Evolutionary conservation across 78 protist genomes (phyloP), one percentile per base, ranked within the genome.

Genomic region (Isochrysis galbana): DNA sequence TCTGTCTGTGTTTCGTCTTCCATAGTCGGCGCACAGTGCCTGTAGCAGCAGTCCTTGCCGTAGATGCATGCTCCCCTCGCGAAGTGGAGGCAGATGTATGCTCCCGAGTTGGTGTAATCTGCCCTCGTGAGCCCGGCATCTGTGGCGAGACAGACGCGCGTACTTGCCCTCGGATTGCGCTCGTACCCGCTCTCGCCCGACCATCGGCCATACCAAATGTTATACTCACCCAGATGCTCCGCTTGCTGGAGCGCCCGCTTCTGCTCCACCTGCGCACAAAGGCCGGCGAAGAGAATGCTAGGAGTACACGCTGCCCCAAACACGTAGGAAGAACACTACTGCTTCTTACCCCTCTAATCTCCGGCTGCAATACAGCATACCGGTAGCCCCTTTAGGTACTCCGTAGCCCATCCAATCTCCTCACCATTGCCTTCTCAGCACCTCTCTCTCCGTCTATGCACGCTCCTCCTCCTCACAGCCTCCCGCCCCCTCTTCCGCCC

Each of bases 1-100:
- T n/a, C 91, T 0, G 36, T 29, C 32, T 32, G 44, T 10, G 44
- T 23, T 47, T 87, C 92, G 48, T 93, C 95, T 7, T 29, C 54
- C 25, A 2, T 46, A 23, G 25, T 29, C 21, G 95, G 95, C 26
- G 83, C 45, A 55, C 95, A 84, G 90, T 93, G 95, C 11, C 80
- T 41, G 86, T 25, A 93, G 26, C 74, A 22, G 55, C 95, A 93
- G 54, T 72, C 47, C 21, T 23, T 5, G 41, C 94, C 94, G 51
- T 69, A n/a, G 34, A 39, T 25, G 54, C 94, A 93, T 22, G 77
- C 34, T 22, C 94, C 94, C 38, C 94, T 67, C 22, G 94, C 94
- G 4, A 93, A 93, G 55, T 72, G 89, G 54, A 93, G 77, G 92
- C 94, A 93, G 17, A 47, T n/a, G 36, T 17, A 23, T 38, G 61